Evolutionary conservation across 2,329 filamentous ascomycete species (phyloP), one percentile per base, ranked within the genome.

Genomic region (Westerdykella sp.): DNA sequence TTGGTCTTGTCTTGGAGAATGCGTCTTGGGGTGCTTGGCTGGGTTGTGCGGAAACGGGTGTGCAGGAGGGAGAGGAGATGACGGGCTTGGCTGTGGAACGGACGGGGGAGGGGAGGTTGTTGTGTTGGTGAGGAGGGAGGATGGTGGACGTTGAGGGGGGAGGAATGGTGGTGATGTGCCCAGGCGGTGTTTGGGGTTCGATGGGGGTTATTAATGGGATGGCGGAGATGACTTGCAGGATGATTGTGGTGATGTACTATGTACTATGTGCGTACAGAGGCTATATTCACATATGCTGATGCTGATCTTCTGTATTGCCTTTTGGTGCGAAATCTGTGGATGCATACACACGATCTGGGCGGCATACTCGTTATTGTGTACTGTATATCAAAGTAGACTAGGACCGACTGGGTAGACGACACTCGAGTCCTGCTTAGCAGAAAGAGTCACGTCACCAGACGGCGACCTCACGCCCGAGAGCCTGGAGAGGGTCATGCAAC

Each of bases 11-110:
- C 14, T 18, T 18, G 40, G 30, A 25, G 37, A 12, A 13, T 10
- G 15, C 11, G 25, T 28, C 25, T 28, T 28, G 25, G 25, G 25
- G 25, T 28, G 25, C 25, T 28, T 28, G 25, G 25, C 25, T 12
- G 14, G 34, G 34, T 21, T 15, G 25, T 28, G 25, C 25, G 7
- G 36, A 18, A 18, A n/a, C 13, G 42, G 35, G 30, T 36, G 38
- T 31, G 35, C 34, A 10, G 39, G 36, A 16, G 21, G 6, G 25
- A 38, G 35, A 15, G 37, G 18, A 28, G 13, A 37, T n/a, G n/a
- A n/a, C n/a, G 34, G 40, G 43, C 48, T 50, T 50, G 48, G 48
- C 43, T 43, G 45, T 46, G 41, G n/a, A 15, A 46, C 41, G 28
- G 37, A 6, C 3, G 18, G 18, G 6, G 16, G 38, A 25, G 16